phyloP scores from a whole-genome alignment of 2,329 filamentous ascomycete genomes.

The Pseudocercospora eumusae region DNA sequence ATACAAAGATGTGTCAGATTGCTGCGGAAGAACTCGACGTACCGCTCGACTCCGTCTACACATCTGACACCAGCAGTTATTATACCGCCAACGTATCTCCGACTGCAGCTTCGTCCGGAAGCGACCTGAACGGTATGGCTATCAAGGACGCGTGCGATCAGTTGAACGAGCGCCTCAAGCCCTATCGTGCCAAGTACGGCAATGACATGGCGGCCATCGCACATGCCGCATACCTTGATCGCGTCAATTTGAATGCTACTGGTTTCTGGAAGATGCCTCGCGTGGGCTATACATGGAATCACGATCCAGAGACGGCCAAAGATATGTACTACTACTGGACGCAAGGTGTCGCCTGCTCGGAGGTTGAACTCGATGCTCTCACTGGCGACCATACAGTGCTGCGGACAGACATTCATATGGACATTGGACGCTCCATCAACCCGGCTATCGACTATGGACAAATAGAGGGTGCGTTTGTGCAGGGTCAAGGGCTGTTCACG shows the following conservation, averaged over 20 bases:
- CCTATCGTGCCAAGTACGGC: background rate
- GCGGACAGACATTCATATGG: background rate
- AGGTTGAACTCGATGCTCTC: constrained; percentile 90
- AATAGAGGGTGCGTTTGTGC: background rate
- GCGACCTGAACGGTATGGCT: background rate
- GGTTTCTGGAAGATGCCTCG: constrained; percentile 98
- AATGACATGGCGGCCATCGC: background rate
- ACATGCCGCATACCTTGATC: background rate
- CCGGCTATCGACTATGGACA: background rate
- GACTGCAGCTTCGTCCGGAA: constrained; percentile 72
- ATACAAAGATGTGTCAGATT: background rate
- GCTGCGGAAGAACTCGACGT: constrained; percentile 59
- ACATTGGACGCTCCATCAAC: background rate
- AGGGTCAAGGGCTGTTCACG: background rate
- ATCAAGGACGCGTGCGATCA: background rate
- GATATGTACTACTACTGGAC: constrained; percentile 99
- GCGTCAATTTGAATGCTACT: constrained; percentile 47
- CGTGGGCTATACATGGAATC: constrained; percentile 91
- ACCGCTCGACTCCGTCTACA: constrained; percentile 77
- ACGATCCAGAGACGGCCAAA: constrained; percentile 68
- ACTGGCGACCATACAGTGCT: constrained; percentile 60
- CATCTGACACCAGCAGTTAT: constrained; percentile 92
- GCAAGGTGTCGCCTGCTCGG: constrained; percentile 86
- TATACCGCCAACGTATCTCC: constrained; percentile 92
- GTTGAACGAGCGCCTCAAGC: background rate